These are phyloP conservation scores for Elsinoe necatrix DNA, from an alignment of 2,329 filamentous ascomycete species.

Conservation along the genomic window DNA sequence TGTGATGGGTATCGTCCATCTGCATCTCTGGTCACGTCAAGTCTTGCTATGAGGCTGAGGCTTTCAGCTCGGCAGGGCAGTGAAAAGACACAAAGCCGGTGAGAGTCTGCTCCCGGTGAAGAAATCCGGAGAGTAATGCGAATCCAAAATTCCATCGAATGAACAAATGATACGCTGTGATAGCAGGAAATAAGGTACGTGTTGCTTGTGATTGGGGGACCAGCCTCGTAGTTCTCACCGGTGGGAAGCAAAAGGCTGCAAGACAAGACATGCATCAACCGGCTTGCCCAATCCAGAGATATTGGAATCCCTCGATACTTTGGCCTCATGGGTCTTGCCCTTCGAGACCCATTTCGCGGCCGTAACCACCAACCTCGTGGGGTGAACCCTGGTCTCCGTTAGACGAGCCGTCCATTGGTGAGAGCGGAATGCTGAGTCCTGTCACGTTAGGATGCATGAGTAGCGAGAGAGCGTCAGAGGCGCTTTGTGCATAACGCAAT, in stretches of 20 bases:
- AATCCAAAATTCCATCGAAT: neutral
- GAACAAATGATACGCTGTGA: neutral
- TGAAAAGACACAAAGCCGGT: neutral
- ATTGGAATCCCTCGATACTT: neutral
- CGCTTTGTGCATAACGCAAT: neutral
- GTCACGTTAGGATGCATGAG: neutral
- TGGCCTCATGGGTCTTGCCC: neutral
- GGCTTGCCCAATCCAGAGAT: neutral
- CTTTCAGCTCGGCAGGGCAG: neutral
- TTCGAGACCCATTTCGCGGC: neutral
- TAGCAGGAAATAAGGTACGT: neutral
- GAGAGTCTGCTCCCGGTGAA: neutral
- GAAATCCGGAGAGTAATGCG: neutral
- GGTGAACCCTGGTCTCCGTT: slow-evolving; percentile 6
- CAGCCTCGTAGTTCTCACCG: neutral
- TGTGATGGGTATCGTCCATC: neutral
- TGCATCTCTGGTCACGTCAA: neutral
- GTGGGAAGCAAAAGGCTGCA: neutral
- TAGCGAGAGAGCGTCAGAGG: slow-evolving; percentile 9
- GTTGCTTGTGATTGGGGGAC: slow-evolving; percentile 1
- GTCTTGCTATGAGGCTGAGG: neutral
- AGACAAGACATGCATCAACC: neutral
- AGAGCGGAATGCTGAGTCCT: neutral
- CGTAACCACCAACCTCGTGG: slow-evolving; percentile 3
- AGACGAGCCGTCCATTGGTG: neutral